Percentiles rank a stretch among this genome's conserved stretches.
These are phyloP conservation scores for Aspergillus awamori DNA, from an alignment of 2,329 filamentous ascomycete species.

Conservation along the genomic window DNA sequence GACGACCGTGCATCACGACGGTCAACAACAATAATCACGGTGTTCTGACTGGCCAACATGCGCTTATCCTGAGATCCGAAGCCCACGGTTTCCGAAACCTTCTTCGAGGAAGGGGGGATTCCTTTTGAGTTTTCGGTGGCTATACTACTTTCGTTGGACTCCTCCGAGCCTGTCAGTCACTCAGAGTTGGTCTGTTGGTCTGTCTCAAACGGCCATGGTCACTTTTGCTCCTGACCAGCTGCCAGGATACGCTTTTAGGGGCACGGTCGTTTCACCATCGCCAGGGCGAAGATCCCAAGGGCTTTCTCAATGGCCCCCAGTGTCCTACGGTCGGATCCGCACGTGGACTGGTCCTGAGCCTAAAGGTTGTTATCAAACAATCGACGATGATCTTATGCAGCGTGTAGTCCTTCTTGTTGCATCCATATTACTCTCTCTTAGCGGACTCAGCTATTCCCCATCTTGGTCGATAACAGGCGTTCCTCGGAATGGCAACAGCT, in stretches of 20 bases:
- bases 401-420: neutral
- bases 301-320: neutral
- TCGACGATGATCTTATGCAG: neutral
- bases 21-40: neutral
- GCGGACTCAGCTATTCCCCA: neutral
- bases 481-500: neutral
- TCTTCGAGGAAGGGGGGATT: neutral
- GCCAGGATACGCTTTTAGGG: neutral
- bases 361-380: neutral
- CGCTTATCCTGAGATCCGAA: neutral
- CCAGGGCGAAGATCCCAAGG: constrained; percentile 4
- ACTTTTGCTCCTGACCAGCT: neutral
- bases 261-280: constrained; percentile 4
- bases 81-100: neutral
- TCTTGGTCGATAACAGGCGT: neutral
- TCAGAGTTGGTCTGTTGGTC: neutral
- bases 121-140: neutral
- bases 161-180: neutral
- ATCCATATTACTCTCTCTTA: neutral
- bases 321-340: constrained; percentile 2
- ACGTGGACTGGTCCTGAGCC: neutral
- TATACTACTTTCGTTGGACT: neutral
- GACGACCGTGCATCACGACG: neutral
- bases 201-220: neutral
- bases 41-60: neutral